phyloP scores from a whole-genome alignment of 2,329 filamentous ascomycete genomes.

The Colletotrichum scovillei region DNA sequence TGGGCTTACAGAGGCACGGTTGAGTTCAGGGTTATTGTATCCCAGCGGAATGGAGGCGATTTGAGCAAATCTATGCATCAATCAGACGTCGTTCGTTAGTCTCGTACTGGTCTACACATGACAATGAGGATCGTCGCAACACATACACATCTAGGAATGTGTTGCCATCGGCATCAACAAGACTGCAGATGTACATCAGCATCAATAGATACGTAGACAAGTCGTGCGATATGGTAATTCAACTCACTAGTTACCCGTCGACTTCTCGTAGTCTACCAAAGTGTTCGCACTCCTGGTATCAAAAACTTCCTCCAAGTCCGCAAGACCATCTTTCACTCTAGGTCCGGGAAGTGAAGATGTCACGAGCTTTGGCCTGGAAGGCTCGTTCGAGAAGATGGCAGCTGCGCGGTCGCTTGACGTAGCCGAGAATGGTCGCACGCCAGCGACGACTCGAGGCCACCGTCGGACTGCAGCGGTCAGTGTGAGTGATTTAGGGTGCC shows the following conservation, averaged over 20 bases:
- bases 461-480: too few relatives aligned
- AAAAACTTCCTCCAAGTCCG: slow-evolving; percentile 81
- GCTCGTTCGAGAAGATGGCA: slow-evolving; percentile 58
- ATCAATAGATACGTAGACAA: too few relatives aligned
- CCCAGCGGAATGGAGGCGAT: slow-evolving; percentile 93
- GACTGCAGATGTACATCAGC: slow-evolving; percentile 40
- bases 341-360: slow-evolving; percentile 77
- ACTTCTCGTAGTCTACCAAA: slow-evolving; percentile 80
- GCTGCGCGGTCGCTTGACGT: too few relatives aligned
- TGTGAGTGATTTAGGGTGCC: too few relatives aligned
- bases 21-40: slow-evolving; percentile 87
- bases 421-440: too few relatives aligned
- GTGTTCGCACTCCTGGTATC: slow-evolving; percentile 89
- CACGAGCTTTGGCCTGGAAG: slow-evolving; percentile 63
- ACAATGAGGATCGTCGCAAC: neutral
- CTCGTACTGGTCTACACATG: neutral
- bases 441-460: too few relatives aligned
- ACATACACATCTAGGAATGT: slow-evolving; percentile 75
- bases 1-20: slow-evolving; percentile 75
- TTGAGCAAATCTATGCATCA: slow-evolving; percentile 76
- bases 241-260: slow-evolving; percentile 77
- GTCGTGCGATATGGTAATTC: too few relatives aligned
- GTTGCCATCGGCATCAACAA: slow-evolving; percentile 78
- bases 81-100: neutral
- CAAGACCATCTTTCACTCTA: slow-evolving; percentile 74